These are phyloP conservation scores for Gonium pectorale DNA, from an alignment of 139 green algal genomes.

Conservation along the genomic window DNA sequence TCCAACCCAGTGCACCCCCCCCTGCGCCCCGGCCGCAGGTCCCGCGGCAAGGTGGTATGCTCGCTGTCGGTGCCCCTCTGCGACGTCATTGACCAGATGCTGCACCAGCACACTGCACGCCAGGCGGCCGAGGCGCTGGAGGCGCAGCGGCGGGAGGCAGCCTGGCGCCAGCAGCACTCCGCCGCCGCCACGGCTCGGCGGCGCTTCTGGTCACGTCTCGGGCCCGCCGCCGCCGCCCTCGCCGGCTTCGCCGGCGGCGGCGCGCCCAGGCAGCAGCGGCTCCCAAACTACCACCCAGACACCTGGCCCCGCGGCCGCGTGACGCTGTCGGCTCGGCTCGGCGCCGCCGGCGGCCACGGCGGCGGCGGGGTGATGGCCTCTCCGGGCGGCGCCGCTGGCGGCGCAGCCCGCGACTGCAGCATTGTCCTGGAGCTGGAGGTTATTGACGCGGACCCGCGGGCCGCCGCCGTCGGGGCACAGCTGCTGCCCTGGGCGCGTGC, in stretches of 20 bases:
- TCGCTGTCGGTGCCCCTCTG: conserved; percentile 34
- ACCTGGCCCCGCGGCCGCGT: conserved; percentile 25
- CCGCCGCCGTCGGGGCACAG: conserved; percentile 5
- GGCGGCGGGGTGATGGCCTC: too few species aligned
- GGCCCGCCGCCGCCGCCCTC: not conserved
- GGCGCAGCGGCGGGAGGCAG: too few species aligned
- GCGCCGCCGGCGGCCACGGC: not conserved
- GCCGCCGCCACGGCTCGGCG: too few species aligned
- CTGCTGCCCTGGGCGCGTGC: conserved; percentile 15
- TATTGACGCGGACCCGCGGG: conserved; percentile 32
- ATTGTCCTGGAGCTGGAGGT: conserved; percentile 28
- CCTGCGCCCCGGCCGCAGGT: conserved; percentile 8
- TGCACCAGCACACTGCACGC: too few species aligned
- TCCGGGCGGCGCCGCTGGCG: not conserved
- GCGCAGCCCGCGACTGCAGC: conserved; percentile 10
- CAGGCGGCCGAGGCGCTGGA: too few species aligned
- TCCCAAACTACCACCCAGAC: conserved; percentile 31
- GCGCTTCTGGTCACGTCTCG: too few species aligned
- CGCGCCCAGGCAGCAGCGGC: too few species aligned
- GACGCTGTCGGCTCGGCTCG: not conserved
- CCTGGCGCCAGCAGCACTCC: too few species aligned
- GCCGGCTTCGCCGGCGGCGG: not conserved
- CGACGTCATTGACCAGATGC: conserved; percentile 31
- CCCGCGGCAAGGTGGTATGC: conserved; percentile 51
- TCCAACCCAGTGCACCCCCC: not conserved